Conservation (phyloP, 495 filamentous ascomycete species). For the Aspergillus heteromorphus region DNA sequence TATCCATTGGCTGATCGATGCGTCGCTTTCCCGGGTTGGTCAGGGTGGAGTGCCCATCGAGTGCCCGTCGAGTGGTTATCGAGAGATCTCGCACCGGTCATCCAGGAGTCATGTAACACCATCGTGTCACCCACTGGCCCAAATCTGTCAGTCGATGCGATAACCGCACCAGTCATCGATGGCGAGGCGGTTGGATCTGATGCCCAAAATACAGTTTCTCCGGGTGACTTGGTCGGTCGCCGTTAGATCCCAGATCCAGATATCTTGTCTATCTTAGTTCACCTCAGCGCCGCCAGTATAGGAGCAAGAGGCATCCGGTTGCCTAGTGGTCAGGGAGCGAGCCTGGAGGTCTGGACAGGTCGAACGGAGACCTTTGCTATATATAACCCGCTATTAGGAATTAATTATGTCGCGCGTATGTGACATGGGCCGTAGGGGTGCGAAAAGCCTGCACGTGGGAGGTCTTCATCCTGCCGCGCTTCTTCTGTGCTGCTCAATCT, state of each 20-base stretch:
- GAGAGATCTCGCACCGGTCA: background rate
- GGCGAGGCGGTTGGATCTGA: background rate
- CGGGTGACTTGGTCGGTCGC: no score
- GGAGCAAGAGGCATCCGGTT: background rate
- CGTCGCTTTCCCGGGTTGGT: background rate
- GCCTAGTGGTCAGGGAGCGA: background rate
- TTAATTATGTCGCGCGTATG: background rate
- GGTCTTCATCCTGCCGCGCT: background rate
- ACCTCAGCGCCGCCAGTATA: background rate
- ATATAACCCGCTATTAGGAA: background rate
- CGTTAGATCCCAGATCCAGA: no score
- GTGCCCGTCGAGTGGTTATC: no score
- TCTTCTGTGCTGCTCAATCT: background rate
- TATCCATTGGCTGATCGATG: background rate
- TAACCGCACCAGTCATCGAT: background rate
- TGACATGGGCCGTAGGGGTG: background rate
- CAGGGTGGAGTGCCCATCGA: background rate
- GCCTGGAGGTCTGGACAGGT: background rate
- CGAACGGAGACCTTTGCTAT: background rate
- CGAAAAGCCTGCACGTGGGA: background rate
- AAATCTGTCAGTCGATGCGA: background rate
- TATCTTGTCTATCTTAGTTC: background rate
- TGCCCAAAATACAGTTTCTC: background rate
- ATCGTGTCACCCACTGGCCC: background rate
- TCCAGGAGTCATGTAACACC: background rate